phyloP scores from a whole-genome alignment of 257 asterid genomes.

The Dorcoceras hygrometricum region DNA sequence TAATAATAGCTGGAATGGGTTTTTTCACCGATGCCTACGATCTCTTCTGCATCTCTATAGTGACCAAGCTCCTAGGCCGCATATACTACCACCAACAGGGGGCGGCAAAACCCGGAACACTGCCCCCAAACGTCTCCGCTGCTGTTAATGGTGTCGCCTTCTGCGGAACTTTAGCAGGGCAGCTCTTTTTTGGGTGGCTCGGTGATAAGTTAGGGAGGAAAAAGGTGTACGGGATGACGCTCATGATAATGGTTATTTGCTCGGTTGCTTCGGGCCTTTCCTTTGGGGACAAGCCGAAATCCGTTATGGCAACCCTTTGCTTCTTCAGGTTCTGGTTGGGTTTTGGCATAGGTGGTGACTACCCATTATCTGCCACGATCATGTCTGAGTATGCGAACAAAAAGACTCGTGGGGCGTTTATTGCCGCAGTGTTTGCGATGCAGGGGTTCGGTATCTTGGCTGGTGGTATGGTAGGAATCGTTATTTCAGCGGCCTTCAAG shows the following conservation, averaged over 20 bases:
- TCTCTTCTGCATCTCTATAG: conserved; percentile 49
- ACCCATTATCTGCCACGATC: conserved; percentile 54
- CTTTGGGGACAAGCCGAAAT: conserved; percentile 30
- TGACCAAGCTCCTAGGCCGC: conserved; percentile 52
- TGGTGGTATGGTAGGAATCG: conserved; percentile 41
- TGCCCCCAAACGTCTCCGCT: conserved; percentile 37
- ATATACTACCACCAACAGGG: conserved; percentile 40
- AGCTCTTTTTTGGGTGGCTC: conserved; percentile 48
- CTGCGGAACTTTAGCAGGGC: conserved; percentile 42
- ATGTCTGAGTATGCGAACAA: conserved; percentile 58
- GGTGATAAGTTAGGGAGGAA: conserved; percentile 50
- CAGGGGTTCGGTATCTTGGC: conserved; percentile 54
- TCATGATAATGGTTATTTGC: conserved; percentile 42
- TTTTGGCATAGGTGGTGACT: conserved; percentile 55
- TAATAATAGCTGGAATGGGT: conserved; percentile 73
- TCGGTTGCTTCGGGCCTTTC: conserved; percentile 47
- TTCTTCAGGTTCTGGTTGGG: conserved; percentile 62
- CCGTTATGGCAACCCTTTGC: conserved; percentile 49
- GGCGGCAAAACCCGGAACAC: conserved; percentile 28
- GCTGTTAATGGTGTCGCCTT: conserved; percentile 51
- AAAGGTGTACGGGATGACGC: conserved; percentile 43
- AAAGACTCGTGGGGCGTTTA: conserved; percentile 50
- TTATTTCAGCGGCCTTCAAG: conserved; percentile 34
- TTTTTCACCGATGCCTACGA: conserved; percentile 74
- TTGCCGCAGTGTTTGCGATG: conserved; percentile 55